Evolutionary conservation across 2,329 filamentous ascomycete species (phyloP).

Genomic region (Exserohilum rostratum): DNA sequence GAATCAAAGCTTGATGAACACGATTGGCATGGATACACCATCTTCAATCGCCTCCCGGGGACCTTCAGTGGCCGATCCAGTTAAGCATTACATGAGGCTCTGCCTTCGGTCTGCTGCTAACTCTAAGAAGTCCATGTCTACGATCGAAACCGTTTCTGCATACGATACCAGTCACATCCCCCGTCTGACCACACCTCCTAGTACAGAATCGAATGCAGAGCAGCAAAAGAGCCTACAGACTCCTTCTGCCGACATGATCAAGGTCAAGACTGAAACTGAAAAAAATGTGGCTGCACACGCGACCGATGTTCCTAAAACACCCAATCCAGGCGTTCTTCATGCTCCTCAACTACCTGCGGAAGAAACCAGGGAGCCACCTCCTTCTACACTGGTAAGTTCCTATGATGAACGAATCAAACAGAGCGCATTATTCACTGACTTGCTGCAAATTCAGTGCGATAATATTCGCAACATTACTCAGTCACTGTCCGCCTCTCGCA

Average conservation of each 20-base stretch:
- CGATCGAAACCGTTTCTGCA: background rate
- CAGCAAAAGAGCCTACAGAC: background rate
- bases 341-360: background rate
- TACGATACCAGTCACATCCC: background rate
- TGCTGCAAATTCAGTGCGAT: background rate
- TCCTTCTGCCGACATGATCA: background rate
- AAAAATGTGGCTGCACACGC: background rate
- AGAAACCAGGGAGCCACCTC: background rate
- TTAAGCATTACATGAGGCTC: background rate
- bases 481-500: background rate
- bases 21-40: background rate
- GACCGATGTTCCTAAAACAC: background rate
- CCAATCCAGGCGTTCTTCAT: background rate
- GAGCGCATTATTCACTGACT: background rate
- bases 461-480: background rate
- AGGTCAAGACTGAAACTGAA: background rate
- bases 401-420: background rate
- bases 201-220: background rate
- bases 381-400: background rate
- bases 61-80: no score
- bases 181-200: background rate
- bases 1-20: background rate
- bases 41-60: background rate
- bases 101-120: background rate
- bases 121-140: background rate